Evolutionary conservation across 805 yeast species (phyloP).

Genomic region (Candida fluviatilis): DNA sequence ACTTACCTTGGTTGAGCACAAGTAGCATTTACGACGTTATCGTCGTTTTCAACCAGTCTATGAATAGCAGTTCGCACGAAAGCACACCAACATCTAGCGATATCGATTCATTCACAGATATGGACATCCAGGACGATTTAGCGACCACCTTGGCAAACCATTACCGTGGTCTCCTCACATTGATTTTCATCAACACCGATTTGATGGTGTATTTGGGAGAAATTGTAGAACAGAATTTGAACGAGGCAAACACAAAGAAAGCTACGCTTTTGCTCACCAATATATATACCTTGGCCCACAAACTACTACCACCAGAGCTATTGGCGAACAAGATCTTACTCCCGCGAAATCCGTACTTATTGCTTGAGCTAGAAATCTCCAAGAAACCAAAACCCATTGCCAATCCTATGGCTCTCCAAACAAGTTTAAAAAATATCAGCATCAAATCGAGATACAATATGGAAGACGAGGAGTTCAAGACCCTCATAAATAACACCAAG

Average conservation of each 20-base stretch:
- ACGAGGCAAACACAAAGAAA: constrained; percentile 48
- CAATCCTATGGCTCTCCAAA: constrained; percentile 15
- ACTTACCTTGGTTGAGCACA: constrained; percentile 48
- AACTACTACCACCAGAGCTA: constrained; percentile 49
- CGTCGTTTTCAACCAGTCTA: constrained; percentile 8
- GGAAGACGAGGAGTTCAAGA: constrained; percentile 67
- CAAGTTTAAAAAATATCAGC: constrained; percentile 17
- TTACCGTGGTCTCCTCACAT: constrained; percentile 57
- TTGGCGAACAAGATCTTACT: constrained; percentile 19
- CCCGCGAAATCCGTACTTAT: constrained; percentile 14
- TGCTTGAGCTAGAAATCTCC: constrained; percentile 25
- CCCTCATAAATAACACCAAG: constrained; percentile 60
- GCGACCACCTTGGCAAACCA: constrained; percentile 46
- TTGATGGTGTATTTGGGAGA: constrained; percentile 45
- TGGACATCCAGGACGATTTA: constrained; percentile 3
- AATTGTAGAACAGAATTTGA: constrained; percentile 39
- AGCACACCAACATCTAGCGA: constrained; percentile 18
- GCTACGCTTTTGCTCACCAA: constrained; percentile 65
- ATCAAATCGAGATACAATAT: constrained; percentile 20
- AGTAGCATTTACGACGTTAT: constrained; percentile 20
- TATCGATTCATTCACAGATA: neutral
- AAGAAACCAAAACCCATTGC: constrained; percentile 10
- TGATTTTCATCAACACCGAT: constrained; percentile 47
- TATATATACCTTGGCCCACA: constrained; percentile 49
- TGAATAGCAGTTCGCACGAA: constrained; percentile 11